Evolutionary conservation across 352 stramenopile species (phyloP).

Genomic region (Phytophthora vignae): DNA sequence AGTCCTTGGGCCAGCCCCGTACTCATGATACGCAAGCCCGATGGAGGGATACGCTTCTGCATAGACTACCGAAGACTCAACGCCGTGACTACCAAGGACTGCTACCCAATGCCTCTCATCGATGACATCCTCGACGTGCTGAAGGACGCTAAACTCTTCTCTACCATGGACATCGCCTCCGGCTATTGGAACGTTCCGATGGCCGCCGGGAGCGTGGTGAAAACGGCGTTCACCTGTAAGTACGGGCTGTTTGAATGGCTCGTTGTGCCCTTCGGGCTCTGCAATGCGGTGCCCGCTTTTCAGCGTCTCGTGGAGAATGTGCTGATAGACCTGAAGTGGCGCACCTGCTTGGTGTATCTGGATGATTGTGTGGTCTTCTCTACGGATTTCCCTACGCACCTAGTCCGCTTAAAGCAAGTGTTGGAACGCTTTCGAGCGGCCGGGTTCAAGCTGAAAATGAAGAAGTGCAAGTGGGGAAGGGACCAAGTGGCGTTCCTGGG

Average conservation of each 20-base stretch:
- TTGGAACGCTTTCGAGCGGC: slow-evolving; percentile 1
- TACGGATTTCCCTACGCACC: slow-evolving; percentile 2
- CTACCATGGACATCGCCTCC: background rate
- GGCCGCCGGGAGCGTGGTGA: too few relatives aligned
- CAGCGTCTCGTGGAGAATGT: slow-evolving; percentile 13
- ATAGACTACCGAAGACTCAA: too few relatives aligned
- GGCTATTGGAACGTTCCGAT: too few relatives aligned
- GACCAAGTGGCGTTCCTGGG: slow-evolving; percentile 11
- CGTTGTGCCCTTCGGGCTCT: slow-evolving; percentile 5
- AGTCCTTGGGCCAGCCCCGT: too few relatives aligned
- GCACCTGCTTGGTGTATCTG: slow-evolving; percentile 6
- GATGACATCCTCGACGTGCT: too few relatives aligned
- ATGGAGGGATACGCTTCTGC: slow-evolving; percentile 21
- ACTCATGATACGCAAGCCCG: background rate
- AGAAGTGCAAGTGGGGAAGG: slow-evolving; percentile 10
- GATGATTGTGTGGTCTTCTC: slow-evolving; percentile 12
- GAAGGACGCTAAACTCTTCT: too few relatives aligned
- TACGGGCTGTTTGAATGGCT: background rate
- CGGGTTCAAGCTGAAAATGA: slow-evolving; percentile 10
- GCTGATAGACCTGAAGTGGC: slow-evolving; percentile 1
- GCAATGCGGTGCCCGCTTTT: slow-evolving; percentile 1
- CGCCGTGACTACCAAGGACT: too few relatives aligned
- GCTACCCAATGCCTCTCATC: too few relatives aligned
- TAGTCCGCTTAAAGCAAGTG: background rate
- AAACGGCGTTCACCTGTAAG: background rate